A percentile compares a stretch with the other conserved stretches of the same genome.
Evolutionary conservation across 225 moss, liverwort and hornwort genomes (phyloP).

Genomic region (Anthoceros angustus): DNA sequence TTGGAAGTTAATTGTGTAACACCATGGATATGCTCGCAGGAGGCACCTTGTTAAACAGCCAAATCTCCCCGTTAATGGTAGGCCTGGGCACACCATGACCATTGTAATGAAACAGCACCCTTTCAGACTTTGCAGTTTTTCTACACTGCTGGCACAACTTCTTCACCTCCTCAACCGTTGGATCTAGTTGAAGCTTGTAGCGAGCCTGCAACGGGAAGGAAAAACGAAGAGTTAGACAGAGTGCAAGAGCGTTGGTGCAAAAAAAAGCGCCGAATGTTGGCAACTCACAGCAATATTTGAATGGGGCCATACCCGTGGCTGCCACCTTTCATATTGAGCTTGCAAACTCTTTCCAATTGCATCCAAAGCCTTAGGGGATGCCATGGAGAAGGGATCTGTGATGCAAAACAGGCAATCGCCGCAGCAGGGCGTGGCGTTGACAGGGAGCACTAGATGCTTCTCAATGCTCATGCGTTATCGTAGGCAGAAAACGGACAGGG

Average conservation of each 20-base stretch:
- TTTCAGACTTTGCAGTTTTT: conserved; percentile 74
- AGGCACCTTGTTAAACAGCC: conserved; percentile 91
- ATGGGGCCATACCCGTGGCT: conserved; percentile 53
- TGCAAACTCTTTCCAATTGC: conserved; percentile 82
- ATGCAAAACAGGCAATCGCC: background rate
- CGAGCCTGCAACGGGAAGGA: conserved; percentile 39
- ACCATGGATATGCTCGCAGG: background rate
- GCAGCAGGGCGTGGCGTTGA: background rate
- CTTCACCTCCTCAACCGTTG: conserved; percentile 94
- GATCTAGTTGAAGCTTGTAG: conserved; percentile 69
- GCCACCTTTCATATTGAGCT: conserved; percentile 93
- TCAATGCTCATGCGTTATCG: background rate
- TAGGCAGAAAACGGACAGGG: background rate
- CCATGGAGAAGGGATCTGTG: conserved; percentile 77
- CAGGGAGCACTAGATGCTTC: too few relatives aligned
- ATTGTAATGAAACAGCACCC: conserved; percentile 95
- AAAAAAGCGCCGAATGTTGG: background rate
- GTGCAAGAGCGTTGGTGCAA: background rate
- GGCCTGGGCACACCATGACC: conserved; percentile 95
- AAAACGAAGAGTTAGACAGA: conserved; percentile 7
- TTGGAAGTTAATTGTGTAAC: too few relatives aligned
- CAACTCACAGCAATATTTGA: background rate
- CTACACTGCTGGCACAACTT: conserved; percentile 69
- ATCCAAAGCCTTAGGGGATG: conserved; percentile 71
- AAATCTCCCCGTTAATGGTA: conserved; percentile 93